phyloP scores from a whole-genome alignment of 164 flowering plant species.

The Stephania cephalantha region DNA sequence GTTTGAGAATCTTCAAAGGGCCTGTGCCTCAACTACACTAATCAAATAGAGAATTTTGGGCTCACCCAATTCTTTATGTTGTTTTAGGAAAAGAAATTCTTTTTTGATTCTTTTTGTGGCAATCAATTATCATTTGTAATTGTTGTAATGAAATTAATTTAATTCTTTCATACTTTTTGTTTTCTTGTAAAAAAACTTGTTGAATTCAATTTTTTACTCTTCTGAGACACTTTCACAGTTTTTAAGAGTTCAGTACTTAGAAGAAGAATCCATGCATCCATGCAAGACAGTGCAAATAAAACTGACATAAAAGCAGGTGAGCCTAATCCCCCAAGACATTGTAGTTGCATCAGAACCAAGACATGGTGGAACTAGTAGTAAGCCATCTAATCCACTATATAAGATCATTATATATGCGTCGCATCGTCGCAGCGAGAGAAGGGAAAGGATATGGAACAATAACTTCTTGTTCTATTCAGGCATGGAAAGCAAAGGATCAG shows the following conservation, averaged over 20 bases:
- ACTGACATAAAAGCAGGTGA: constrained; percentile 23
- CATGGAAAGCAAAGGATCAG: constrained; percentile 30
- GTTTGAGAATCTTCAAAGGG: constrained; percentile 26
- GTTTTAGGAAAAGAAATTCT: constrained; percentile 25
- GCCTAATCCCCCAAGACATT: constrained; percentile 22
- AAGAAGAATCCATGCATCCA: neutral
- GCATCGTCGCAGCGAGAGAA: constrained; percentile 4
- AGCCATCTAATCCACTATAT: constrained; percentile 23
- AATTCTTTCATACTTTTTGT: constrained; percentile 17
- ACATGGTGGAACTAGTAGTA: constrained; percentile 11
- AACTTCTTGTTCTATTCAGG: neutral
- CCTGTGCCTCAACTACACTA: neutral
- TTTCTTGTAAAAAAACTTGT: neutral
- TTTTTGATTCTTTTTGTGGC: constrained; percentile 35
- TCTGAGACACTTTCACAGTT: neutral
- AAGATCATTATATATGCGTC: constrained; percentile 1
- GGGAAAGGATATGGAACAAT: neutral
- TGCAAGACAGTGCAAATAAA: neutral
- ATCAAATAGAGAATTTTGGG: neutral
- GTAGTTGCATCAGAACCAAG: constrained; percentile 13
- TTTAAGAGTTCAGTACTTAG: neutral
- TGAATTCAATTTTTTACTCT: neutral
- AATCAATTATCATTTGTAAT: constrained; percentile 23
- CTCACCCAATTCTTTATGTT: constrained; percentile 4
- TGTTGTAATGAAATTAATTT: constrained; percentile 32